Evolutionary conservation across 495 filamentous ascomycete genomes (phyloP).

Genomic region (Aspergillus conjunctus): DNA sequence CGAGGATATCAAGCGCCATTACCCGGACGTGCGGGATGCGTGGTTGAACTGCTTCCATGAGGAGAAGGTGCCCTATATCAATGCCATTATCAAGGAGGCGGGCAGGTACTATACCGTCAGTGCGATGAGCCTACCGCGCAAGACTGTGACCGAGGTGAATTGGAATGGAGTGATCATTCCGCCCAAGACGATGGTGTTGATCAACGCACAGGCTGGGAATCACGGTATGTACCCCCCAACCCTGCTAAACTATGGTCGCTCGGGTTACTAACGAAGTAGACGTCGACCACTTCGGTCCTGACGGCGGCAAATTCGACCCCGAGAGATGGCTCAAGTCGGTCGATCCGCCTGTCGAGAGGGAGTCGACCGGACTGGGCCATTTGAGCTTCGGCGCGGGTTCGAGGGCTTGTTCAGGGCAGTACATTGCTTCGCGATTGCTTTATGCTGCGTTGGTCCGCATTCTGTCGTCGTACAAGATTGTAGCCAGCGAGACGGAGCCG

Average conservation of each 20-base stretch:
- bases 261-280: slow-evolving; percentile 34
- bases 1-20: slow-evolving; percentile 53
- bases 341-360: slow-evolving; percentile 39
- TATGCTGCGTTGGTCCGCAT: slow-evolving; percentile 53
- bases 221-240: slow-evolving; percentile 43
- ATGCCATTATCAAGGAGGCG: slow-evolving; percentile 56
- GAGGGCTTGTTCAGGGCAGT: slow-evolving; percentile 54
- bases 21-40: slow-evolving; percentile 49
- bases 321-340: slow-evolving; percentile 52
- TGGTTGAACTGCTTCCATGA: slow-evolving; percentile 49
- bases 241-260: neutral
- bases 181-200: slow-evolving; percentile 55
- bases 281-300: slow-evolving; percentile 51
- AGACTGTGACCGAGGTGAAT: slow-evolving; percentile 52
- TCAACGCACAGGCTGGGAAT: slow-evolving; percentile 60
- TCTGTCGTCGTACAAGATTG: slow-evolving; percentile 52
- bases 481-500: slow-evolving; percentile 48
- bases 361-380: slow-evolving; percentile 41
- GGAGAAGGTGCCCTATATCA: slow-evolving; percentile 52
- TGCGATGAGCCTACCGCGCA: slow-evolving; percentile 55
- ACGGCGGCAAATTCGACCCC: slow-evolving; percentile 54
- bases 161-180: slow-evolving; percentile 61
- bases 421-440: slow-evolving; percentile 52
- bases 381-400: slow-evolving; percentile 58
- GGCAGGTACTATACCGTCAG: slow-evolving; percentile 58